A percentile compares a stretch with the other conserved stretches of the same genome.
These are phyloP conservation scores for Penicillium glabrum DNA, from an alignment of 2,329 filamentous ascomycete genomes.

Conservation along the genomic window DNA sequence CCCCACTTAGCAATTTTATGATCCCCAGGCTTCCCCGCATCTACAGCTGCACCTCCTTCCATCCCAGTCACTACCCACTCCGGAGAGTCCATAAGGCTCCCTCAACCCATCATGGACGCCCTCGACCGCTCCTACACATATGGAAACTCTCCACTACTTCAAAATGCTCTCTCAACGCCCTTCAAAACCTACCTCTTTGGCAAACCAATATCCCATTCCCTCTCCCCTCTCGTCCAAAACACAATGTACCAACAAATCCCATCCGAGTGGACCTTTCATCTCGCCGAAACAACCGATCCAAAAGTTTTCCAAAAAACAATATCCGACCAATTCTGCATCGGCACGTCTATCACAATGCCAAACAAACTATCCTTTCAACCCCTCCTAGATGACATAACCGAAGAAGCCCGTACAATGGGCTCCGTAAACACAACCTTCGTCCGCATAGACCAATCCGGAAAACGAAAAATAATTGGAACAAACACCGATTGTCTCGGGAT, in stretches of 20 bases:
- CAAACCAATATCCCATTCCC: conserved; percentile 3
- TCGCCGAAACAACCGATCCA: not conserved
- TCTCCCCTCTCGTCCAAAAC: not conserved
- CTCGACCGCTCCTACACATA: conserved; percentile 5
- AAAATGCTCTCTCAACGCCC: not conserved
- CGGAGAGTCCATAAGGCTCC: not conserved
- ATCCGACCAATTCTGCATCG: conserved; percentile 22
- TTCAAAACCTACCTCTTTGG: conserved; percentile 7
- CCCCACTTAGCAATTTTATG: not conserved
- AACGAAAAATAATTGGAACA: conserved; percentile 59
- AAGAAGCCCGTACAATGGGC: conserved; percentile 3
- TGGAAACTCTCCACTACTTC: conserved; percentile 5
- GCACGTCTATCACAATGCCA: conserved; percentile 1
- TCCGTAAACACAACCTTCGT: conserved; percentile 35
- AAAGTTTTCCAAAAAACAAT: not conserved
- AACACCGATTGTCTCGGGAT: conserved; percentile 77
- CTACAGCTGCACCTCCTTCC: not conserved
- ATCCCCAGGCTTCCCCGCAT: not conserved
- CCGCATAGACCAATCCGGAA: conserved; percentile 39
- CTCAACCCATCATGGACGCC: conserved; percentile 1
- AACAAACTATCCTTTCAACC: not conserved
- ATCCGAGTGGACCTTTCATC: conserved; percentile 24
- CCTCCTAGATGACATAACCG: not conserved
- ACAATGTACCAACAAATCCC: not conserved
- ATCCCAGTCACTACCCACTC: not conserved